Base-by-base conservation (phyloP, 73 alveolate genomes). In the Breviolum minutum region DNA sequence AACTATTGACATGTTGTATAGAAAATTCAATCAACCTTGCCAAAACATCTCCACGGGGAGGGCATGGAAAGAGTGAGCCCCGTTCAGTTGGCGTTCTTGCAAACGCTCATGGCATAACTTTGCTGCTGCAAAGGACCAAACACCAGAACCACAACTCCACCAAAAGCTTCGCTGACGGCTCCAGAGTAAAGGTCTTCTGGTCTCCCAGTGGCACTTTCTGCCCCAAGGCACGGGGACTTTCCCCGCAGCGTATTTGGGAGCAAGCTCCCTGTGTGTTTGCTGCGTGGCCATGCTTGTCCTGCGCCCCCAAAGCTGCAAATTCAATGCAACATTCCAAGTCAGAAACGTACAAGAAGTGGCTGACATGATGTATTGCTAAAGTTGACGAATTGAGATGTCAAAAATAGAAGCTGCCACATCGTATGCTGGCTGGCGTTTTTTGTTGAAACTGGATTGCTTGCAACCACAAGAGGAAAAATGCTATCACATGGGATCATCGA, bases 141-240 rank as follows among this genome's bases (percentile, higher is more conserved):
- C n/a, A 81, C 40, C 40, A 62, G 83, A 70, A 12, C 76, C 76
- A 87, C 95, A 87, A 48, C 95, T 87, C 95, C 84, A 30, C 95
- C 27, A n/a, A 70, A 70, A 63, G 92, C 92, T 83, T 83, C 92
- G 62, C 74, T 83, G 92, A 61, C 40, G 60, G 92, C 68, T 27
- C 61, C 40, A 66, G 54, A 40, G 62, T 10, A 64, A 14, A 79
- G 95, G 95, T 73, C 95, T 87, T 66, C 48, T 87, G 95, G 95
- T 87, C 83, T 87, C 95, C 95, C 95, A 87, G 62, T 87, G 95
- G 83, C 95, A 87, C 95, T 87, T 27, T 87, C 95, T 87, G 83
- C 95, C 95, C 95, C 64, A 87, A 64, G 95, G 95, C 95, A 87
- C 95, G 95, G 84, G 95, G 95, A 87, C 95, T 87, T 87, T 87